Evolutionary conservation across 805 yeast genomes (phyloP).

Genomic region (Naumovozyma baii): DNA sequence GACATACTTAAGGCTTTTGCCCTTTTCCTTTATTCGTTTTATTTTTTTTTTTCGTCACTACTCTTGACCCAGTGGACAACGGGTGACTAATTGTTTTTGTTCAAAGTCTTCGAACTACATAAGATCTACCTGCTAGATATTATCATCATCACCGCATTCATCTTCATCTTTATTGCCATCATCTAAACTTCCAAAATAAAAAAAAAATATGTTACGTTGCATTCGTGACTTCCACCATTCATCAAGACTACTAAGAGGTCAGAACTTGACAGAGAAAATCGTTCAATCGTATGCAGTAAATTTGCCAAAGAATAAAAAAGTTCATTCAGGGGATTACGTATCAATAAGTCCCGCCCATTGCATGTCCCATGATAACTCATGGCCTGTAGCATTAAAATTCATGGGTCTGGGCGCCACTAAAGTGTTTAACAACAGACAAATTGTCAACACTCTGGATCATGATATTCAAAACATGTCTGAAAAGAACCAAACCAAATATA

Average conservation of each 20-base stretch:
- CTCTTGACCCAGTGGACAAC: too few relatives aligned
- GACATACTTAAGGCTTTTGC: too few relatives aligned
- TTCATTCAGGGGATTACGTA: slow-evolving; percentile 88
- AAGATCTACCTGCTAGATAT: too few relatives aligned
- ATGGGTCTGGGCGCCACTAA: slow-evolving; percentile 85
- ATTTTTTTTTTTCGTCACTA: too few relatives aligned
- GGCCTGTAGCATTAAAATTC: slow-evolving; percentile 98
- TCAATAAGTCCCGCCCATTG: slow-evolving; percentile 92
- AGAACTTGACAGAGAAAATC: slow-evolving; percentile 90
- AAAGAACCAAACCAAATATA: slow-evolving; percentile 78
- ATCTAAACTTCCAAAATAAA: too few relatives aligned
- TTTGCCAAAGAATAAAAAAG: slow-evolving; percentile 61
- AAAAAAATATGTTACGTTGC: slow-evolving; percentile 23
- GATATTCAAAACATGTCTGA: slow-evolving; percentile 92
- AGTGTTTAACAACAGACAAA: slow-evolving; percentile 78
- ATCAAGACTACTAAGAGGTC: slow-evolving; percentile 31
- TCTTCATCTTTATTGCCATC: too few relatives aligned
- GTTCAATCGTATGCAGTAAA: slow-evolving; percentile 91
- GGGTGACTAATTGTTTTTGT: too few relatives aligned
- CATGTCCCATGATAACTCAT: slow-evolving; percentile 98
- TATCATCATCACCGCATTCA: too few relatives aligned
- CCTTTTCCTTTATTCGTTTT: too few relatives aligned
- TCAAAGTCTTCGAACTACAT: too few relatives aligned
- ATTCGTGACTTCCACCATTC: slow-evolving; percentile 17
- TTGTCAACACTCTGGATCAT: slow-evolving; percentile 93